A percentile compares a stretch with the other conserved stretches of the same genome.
Conservation (phyloP, 2,329 filamentous ascomycete species). For the Colletotrichum spinosum region DNA sequence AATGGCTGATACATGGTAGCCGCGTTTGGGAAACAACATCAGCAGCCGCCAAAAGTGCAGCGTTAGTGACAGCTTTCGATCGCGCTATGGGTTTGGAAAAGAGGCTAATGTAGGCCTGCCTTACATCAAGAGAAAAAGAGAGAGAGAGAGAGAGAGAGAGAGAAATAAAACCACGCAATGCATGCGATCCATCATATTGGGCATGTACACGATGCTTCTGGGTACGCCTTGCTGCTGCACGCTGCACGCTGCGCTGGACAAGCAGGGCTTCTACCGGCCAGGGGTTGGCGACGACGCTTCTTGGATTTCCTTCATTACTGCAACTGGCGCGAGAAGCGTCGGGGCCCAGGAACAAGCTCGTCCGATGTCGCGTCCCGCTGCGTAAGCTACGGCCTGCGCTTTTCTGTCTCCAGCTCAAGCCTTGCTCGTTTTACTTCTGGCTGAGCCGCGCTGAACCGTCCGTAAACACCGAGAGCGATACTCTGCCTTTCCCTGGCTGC, state of each 20-base stretch:
- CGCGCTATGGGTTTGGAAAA: background rate
- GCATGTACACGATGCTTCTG: background rate
- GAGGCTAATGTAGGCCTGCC: slow-evolving; percentile 25
- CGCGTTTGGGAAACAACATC: background rate
- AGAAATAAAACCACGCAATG: slow-evolving; percentile 3
- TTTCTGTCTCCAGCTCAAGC: slow-evolving; percentile 28
- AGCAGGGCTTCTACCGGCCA: slow-evolving; percentile 28
- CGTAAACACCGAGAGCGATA: background rate
- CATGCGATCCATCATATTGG: slow-evolving; percentile 12
- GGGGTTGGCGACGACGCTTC: slow-evolving; percentile 9
- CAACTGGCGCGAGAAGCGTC: slow-evolving; percentile 35
- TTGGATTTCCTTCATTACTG: slow-evolving; percentile 5
- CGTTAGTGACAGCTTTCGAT: background rate
- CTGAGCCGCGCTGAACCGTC: slow-evolving; percentile 3
- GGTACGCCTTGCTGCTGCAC: background rate
- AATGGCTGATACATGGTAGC: background rate
- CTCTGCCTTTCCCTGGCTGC: background rate
- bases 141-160: too few species aligned
- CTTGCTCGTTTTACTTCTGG: slow-evolving; percentile 35
- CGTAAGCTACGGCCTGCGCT: slow-evolving; percentile 9
- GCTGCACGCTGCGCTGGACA: slow-evolving; percentile 1
- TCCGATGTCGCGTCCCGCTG: slow-evolving; percentile 23
- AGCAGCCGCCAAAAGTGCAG: background rate
- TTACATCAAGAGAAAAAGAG: background rate
- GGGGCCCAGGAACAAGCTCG: slow-evolving; percentile 25